Evolutionary conservation across 495 filamentous ascomycete genomes (phyloP).

Genomic region (Pseudotulostoma volvatum): DNA sequence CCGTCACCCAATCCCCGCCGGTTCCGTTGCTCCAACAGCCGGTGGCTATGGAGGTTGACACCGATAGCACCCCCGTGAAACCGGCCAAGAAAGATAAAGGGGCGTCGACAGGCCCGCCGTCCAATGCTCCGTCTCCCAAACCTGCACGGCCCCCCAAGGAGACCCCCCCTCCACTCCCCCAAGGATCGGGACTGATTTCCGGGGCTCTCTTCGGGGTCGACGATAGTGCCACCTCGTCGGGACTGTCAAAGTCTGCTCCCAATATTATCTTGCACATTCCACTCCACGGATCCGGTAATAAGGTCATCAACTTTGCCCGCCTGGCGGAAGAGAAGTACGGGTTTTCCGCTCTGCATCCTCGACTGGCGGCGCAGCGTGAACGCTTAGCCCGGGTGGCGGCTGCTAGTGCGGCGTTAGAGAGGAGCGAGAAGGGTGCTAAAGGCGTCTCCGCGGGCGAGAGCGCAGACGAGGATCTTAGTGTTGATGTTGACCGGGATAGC

Average conservation of each 20-base stretch:
- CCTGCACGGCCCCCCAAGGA: constrained; percentile 36
- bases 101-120: constrained; percentile 32
- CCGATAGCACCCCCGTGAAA: constrained; percentile 4
- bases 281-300: constrained; percentile 61
- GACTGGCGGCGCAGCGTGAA: constrained; percentile 68
- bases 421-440: constrained; percentile 32
- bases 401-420: constrained; percentile 65
- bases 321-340: constrained; percentile 87
- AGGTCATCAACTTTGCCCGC: constrained; percentile 88
- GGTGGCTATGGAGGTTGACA: constrained; percentile 25
- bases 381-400: constrained; percentile 69
- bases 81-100: constrained; percentile 23
- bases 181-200: constrained; percentile 52
- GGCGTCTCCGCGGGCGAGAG: constrained; percentile 50
- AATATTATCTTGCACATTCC: constrained; percentile 76
- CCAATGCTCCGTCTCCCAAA: constrained; percentile 45
- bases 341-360: constrained; percentile 82
- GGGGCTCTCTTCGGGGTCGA: constrained; percentile 42
- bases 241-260: constrained; percentile 42
- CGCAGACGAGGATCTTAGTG: constrained; percentile 35
- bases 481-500: constrained; percentile 29
- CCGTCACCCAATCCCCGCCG: constrained; percentile 3
- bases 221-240: constrained; percentile 20
- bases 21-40: constrained; percentile 6
- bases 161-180: constrained; percentile 32